These are phyloP conservation scores for Simplicillium aogashimaense DNA, from an alignment of 2,329 filamentous ascomycete species.

Conservation along the genomic window DNA sequence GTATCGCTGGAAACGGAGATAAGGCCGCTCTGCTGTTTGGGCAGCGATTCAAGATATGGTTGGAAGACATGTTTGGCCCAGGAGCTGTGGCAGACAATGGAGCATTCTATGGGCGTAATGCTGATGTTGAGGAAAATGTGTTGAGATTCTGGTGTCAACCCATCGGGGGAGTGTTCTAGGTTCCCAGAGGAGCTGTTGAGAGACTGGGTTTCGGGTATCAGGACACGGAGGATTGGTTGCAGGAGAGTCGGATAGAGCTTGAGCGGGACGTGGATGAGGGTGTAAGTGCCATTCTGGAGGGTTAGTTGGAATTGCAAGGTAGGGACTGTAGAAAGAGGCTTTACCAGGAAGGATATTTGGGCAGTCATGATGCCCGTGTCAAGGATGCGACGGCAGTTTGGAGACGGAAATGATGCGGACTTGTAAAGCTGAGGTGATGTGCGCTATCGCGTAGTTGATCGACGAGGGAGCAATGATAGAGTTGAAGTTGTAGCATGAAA, in stretches of 20 bases:
- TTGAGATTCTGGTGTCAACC: constrained; percentile 39
- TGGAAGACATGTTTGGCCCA: constrained; percentile 68
- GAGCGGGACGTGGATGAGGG: constrained; percentile 82
- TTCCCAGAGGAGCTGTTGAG: constrained; percentile 23
- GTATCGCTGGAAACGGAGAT: constrained; percentile 73
- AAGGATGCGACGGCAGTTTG: background rate
- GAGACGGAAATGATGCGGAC: too few species aligned
- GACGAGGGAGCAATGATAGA: too few species aligned
- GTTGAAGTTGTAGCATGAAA: too few species aligned
- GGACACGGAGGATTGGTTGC: constrained; percentile 75
- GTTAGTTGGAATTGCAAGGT: constrained; percentile 9
- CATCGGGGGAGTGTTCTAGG: constrained; percentile 29
- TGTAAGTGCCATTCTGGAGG: constrained; percentile 72
- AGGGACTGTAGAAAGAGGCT: constrained; percentile 25
- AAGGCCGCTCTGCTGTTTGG: constrained; percentile 34
- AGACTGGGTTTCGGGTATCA: constrained; percentile 55
- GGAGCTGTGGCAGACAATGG: constrained; percentile 73
- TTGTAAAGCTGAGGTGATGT: too few species aligned
- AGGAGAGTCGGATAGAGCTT: constrained; percentile 68
- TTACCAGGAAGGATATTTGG: constrained; percentile 48
- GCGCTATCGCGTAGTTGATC: too few species aligned
- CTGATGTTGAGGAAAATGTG: constrained; percentile 90
- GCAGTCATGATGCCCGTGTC: constrained; percentile 36
- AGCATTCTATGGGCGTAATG: constrained; percentile 86
- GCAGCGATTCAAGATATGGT: constrained; percentile 57